phyloP scores from a whole-genome alignment of 2,329 filamentous ascomycete genomes.

The Fusarium hostae region DNA sequence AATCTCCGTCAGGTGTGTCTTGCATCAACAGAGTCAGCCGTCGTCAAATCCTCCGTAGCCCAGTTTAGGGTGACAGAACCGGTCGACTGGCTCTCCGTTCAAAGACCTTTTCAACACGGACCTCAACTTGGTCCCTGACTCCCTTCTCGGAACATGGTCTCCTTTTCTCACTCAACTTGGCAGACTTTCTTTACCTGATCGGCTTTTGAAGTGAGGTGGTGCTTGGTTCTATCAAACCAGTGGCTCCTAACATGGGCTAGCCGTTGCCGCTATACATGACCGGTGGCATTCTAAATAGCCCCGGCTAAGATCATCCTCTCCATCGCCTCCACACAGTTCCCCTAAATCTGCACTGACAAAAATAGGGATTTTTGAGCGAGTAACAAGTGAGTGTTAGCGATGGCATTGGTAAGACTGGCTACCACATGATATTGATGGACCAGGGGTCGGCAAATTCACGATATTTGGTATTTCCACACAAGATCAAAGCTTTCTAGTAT shows the following conservation, averaged over 20 bases:
- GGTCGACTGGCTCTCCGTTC: slow-evolving; percentile 1
- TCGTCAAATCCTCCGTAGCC: neutral
- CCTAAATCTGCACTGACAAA: slow-evolving; percentile 12
- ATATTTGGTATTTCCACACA: slow-evolving; percentile 13
- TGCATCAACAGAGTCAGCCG: neutral
- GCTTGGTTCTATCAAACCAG: slow-evolving; percentile 16
- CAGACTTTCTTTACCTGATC: slow-evolving; percentile 7
- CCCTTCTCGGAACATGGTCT: neutral
- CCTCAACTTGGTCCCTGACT: neutral
- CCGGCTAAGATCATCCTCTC: slow-evolving; percentile 25
- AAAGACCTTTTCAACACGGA: slow-evolving; percentile 7
- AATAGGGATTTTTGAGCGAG: neutral
- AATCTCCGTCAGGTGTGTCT: slow-evolving; percentile 25
- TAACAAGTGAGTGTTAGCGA: neutral
- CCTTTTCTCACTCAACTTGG: neutral
- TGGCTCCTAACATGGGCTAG: slow-evolving; percentile 36
- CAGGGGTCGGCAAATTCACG: slow-evolving; percentile 9
- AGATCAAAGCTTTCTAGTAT: neutral
- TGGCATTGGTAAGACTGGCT: slow-evolving; percentile 3
- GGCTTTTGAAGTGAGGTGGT: neutral
- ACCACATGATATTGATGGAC: slow-evolving; percentile 9
- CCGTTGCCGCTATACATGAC: slow-evolving; percentile 33
- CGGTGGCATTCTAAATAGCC: slow-evolving; percentile 14
- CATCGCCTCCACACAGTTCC: slow-evolving; percentile 11
- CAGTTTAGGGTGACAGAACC: neutral